Percentiles rank a stretch among this genome's conserved stretches.
phyloP scores from a whole-genome alignment of 441 rosid genomes.

The Adansonia madagascariensis region DNA sequence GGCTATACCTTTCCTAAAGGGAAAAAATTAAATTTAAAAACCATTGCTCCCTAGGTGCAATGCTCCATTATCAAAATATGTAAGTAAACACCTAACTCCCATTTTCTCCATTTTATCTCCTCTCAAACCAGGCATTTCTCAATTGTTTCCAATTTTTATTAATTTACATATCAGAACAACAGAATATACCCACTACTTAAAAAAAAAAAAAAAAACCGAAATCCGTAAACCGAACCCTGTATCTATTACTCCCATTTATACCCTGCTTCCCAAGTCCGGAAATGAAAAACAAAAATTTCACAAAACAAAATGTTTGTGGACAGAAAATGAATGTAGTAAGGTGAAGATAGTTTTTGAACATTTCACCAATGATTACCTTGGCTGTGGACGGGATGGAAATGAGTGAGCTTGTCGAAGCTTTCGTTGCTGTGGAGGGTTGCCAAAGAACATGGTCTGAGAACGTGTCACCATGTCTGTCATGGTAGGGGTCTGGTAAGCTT shows the following conservation, averaged over 20 bases:
- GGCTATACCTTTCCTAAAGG: constrained; percentile 29
- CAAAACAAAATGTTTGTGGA: constrained; percentile 3
- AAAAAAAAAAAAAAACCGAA: too few species aligned
- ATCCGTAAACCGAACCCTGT: not conserved
- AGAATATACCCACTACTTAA: constrained; percentile 11
- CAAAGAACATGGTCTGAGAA: constrained; percentile 61
- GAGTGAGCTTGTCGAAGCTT: constrained; percentile 1
- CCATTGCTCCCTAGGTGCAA: constrained; percentile 36
- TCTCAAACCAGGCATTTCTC: constrained; percentile 3
- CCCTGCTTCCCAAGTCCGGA: constrained; percentile 27
- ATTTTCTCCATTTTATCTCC: not conserved
- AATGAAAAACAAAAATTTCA: constrained; percentile 24
- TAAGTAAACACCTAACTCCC: constrained; percentile 17
- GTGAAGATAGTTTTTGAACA: constrained; percentile 22
- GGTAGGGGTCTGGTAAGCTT: constrained; percentile 68
- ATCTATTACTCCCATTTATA: constrained; percentile 26
- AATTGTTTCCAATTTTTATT: constrained; percentile 35
- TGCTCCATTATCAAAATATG: constrained; percentile 31
- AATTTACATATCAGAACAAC: constrained; percentile 37
- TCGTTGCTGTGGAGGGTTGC: constrained; percentile 38
- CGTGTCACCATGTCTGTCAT: constrained; percentile 76
- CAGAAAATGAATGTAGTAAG: constrained; percentile 14
- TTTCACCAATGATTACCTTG: not conserved
- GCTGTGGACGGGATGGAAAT: not conserved
- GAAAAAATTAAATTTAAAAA: not conserved